Conservation (phyloP, 495 filamentous ascomycete genomes). For the Daldinia loculata region DNA sequence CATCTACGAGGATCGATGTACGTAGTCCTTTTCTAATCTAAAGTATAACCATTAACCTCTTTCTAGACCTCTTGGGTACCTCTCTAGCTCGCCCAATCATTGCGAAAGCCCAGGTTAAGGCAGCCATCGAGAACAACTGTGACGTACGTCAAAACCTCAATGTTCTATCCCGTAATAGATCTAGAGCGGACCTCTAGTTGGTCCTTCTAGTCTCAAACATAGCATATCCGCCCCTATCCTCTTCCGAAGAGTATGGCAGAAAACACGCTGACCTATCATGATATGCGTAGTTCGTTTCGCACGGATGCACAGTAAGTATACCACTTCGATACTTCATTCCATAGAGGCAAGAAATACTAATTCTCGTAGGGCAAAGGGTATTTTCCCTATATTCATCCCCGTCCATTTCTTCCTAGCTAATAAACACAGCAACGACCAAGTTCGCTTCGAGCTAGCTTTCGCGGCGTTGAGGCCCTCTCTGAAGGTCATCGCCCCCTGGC, state of each 20-base stretch:
- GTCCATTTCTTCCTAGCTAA: not conserved
- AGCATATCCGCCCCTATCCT: not conserved
- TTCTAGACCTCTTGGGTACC: conserved; percentile 82
- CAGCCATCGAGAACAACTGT: not conserved
- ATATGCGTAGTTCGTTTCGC: conserved; percentile 1
- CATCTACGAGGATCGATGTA: conserved; percentile 47
- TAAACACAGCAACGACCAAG: not conserved
- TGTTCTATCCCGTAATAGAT: not conserved
- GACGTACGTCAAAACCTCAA: not conserved
- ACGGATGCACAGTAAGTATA: conserved; percentile 4
- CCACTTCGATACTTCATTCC: not conserved
- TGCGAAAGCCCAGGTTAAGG: conserved; percentile 50
- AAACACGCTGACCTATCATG: not conserved
- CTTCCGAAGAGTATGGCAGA: not conserved
- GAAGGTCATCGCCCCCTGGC: conserved; percentile 91
- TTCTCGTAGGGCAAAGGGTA: conserved; percentile 2
- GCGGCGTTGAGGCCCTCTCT: conserved; percentile 74
- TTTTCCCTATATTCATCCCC: not conserved
- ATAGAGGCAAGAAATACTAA: not conserved
- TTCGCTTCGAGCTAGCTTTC: conserved; percentile 2
- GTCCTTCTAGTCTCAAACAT: too few relatives aligned
- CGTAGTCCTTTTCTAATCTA: not conserved
- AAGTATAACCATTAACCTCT: not conserved
- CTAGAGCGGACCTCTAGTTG: not conserved
- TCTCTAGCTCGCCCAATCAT: conserved; percentile 89